These are phyloP conservation scores for Tetragonia tetragonoides DNA, from an alignment of 148 eudicot genomes.

Conservation along the genomic window DNA sequence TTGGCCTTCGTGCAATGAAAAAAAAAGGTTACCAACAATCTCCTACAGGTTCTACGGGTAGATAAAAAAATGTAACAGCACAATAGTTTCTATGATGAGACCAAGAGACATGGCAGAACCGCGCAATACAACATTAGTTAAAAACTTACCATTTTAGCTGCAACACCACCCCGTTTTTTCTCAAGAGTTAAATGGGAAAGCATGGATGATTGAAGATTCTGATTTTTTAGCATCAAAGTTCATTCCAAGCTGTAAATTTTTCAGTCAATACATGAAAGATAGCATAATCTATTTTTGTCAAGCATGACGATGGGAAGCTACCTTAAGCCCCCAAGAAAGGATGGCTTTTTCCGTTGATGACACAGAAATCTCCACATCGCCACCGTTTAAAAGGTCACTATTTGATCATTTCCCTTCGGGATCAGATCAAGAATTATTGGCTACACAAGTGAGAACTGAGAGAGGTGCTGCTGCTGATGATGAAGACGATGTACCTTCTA, in stretches of 20 bases:
- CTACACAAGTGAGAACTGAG: too few species aligned
- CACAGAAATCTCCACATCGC: slow-evolving; percentile 66
- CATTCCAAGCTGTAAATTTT: slow-evolving; percentile 74
- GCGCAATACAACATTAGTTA: not conserved
- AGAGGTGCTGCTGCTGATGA: too few species aligned
- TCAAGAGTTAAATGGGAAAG: slow-evolving; percentile 90
- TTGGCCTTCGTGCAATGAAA: too few species aligned
- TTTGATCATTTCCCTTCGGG: not conserved
- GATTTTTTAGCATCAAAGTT: slow-evolving; percentile 63
- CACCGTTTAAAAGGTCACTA: slow-evolving; percentile 29
- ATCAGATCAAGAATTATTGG: not conserved
- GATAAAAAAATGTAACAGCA: too few species aligned
- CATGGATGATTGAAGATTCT: slow-evolving; percentile 63
- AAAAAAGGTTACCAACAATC: too few species aligned
- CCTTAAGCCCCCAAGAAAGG: slow-evolving; percentile 82
- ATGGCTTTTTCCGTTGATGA: slow-evolving; percentile 95
- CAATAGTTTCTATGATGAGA: not conserved
- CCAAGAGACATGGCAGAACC: not conserved
- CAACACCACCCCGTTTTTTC: slow-evolving; percentile 92
- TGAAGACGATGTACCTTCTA: too few species aligned
- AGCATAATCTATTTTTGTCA: slow-evolving; percentile 6
- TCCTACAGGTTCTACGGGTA: too few species aligned
- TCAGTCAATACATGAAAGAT: slow-evolving; percentile 1
- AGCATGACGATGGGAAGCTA: slow-evolving; percentile 23
- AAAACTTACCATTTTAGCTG: slow-evolving; percentile 59